Conservation (phyloP, 2,329 filamentous ascomycete species). For the Clonostachys rhizophaga region DNA sequence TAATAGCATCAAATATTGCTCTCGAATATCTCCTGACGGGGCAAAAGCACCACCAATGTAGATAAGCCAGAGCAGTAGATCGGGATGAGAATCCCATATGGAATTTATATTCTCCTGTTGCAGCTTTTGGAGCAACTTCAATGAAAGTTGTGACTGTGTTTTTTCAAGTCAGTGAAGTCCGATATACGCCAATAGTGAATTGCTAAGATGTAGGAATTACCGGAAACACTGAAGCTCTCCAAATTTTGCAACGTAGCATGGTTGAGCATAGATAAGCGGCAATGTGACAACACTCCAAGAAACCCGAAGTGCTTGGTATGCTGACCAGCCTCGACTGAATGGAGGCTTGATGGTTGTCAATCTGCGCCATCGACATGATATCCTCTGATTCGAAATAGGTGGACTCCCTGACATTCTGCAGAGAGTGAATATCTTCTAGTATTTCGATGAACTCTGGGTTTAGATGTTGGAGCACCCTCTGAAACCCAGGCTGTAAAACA, state of each 20-base stretch:
- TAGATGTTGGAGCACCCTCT: conserved; percentile 11
- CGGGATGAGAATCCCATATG: conserved; percentile 21
- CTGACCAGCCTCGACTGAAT: conserved; percentile 30
- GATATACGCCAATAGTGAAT: too few species aligned
- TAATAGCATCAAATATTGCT: conserved; percentile 17
- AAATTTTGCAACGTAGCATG: conserved; percentile 32
- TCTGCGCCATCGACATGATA: conserved; percentile 15
- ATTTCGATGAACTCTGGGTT: conserved; percentile 22
- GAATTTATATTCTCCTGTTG: conserved; percentile 17
- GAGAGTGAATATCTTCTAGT: conserved; percentile 27
- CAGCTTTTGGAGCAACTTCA: conserved; percentile 21
- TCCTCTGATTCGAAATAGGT: conserved; percentile 8
- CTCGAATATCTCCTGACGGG: conserved; percentile 15
- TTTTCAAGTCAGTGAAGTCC: neutral
- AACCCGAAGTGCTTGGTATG: conserved; percentile 10
- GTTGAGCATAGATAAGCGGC: conserved; percentile 33
- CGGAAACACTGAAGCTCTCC: conserved; percentile 28
- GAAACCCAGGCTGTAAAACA: conserved; percentile 5
- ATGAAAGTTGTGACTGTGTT: conserved; percentile 18
- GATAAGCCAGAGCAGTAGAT: conserved; percentile 27
- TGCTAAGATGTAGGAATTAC: conserved; percentile 16
- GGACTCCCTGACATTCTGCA: conserved; percentile 29
- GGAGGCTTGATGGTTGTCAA: conserved; percentile 33
- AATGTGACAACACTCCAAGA: conserved; percentile 26
- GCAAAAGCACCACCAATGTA: conserved; percentile 31